Percentiles rank a stretch among this genome's conserved stretches.
Evolutionary conservation across 73 alveolate genomes (phyloP).

Genomic region (Tetrahymena malaccensis): DNA sequence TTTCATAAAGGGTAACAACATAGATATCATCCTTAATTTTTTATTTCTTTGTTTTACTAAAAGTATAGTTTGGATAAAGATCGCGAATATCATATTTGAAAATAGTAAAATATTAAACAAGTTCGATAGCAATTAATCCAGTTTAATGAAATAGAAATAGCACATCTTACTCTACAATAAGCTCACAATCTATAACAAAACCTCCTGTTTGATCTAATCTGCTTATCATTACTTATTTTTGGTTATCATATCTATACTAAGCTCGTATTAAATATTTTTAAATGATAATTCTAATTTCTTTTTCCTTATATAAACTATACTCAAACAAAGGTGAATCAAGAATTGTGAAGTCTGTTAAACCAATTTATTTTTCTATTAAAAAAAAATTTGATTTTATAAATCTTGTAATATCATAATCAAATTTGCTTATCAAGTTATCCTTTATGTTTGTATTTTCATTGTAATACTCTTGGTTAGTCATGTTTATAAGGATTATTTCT

Average conservation of each 20-base stretch:
- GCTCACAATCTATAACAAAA: not conserved
- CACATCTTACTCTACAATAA: not conserved
- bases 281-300: not conserved
- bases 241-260: no score
- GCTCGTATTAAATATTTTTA: not conserved
- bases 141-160: not conserved
- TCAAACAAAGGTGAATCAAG: not conserved
- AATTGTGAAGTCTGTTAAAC: not conserved
- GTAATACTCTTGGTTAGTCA: not conserved
- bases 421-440: no score
- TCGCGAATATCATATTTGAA: not conserved
- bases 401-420: not conserved
- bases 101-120: not conserved
- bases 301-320: not conserved
- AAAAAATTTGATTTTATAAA: not conserved
- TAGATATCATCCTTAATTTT: no score
- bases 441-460: no score
- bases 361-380: not conserved
- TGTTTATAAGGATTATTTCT: not conserved
- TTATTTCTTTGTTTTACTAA: not conserved
- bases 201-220: not conserved
- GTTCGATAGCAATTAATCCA: not conserved
- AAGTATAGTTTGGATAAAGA: not conserved
- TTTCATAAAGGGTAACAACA: not conserved
- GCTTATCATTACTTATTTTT: not conserved